Evolutionary conservation across 768 basidiomycete species (phyloP).

Genomic region (Auricularia sp.): DNA sequence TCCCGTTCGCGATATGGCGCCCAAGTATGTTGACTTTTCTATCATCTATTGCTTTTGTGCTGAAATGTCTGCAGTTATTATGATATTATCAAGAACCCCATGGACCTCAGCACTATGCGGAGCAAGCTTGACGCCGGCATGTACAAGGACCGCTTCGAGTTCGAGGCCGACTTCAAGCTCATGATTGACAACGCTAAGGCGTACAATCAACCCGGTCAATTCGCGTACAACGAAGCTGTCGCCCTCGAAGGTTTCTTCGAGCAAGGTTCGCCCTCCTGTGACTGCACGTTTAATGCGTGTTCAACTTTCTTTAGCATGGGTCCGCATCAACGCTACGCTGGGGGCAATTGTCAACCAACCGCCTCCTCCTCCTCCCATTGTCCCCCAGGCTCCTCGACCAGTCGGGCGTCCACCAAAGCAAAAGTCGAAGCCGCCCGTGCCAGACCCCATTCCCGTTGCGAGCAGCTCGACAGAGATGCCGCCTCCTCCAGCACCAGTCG

Average conservation of each 20-base stretch:
- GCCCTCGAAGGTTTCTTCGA: conserved; percentile 75
- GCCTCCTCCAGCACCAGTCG: conserved; percentile 19
- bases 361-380: conserved; percentile 2
- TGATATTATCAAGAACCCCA: conserved; percentile 80
- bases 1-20: conserved; percentile 84
- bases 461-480: conserved; percentile 13
- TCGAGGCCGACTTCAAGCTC: conserved; percentile 77
- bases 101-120: conserved; percentile 86
- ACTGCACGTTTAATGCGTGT: conserved; percentile 2
- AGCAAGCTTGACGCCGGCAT: conserved; percentile 80
- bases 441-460: conserved; percentile 7
- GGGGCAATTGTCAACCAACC: conserved; percentile 15
- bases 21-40: conserved; percentile 47
- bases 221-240: conserved; percentile 66
- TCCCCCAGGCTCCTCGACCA: neutral
- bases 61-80: conserved; percentile 55
- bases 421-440: neutral
- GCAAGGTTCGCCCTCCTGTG: conserved; percentile 48
- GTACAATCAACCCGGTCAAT: conserved; percentile 63
- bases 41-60: neutral
- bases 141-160: conserved; percentile 76
- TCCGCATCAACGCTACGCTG: conserved; percentile 73
- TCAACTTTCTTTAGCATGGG: conserved; percentile 55
- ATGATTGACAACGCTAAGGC: conserved; percentile 81
- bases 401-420: neutral